Evolutionary conservation across 345 rosid genomes (phyloP).

Genomic region (Brassica cretica): DNA sequence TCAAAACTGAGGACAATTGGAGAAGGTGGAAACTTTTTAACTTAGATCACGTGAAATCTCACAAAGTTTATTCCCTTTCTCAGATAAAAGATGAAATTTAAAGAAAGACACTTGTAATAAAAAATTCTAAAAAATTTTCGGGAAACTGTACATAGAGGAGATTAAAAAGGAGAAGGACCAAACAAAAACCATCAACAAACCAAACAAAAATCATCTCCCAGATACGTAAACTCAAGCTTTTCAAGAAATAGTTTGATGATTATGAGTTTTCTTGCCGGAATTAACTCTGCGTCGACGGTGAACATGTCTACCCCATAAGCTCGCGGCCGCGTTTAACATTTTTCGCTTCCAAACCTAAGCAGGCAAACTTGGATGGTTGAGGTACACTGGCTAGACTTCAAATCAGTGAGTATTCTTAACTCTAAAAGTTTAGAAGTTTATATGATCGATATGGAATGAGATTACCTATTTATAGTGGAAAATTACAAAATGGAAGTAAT

Average conservation of each 20-base stretch:
- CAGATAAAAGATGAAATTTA: too few species aligned
- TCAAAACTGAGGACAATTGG: too few species aligned
- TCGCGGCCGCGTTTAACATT: background rate
- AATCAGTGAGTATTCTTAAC: background rate
- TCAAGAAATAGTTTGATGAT: background rate
- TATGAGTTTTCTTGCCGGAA: background rate
- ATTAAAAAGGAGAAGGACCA: background rate
- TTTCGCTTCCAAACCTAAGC: background rate
- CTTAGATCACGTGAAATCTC: too few species aligned
- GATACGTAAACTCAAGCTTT: background rate
- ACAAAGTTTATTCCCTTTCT: too few species aligned
- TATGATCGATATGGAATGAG: background rate
- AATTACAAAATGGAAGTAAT: background rate
- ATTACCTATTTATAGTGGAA: background rate
- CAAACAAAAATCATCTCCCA: background rate
- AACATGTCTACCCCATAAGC: background rate
- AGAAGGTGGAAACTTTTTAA: too few species aligned
- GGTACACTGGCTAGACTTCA: background rate
- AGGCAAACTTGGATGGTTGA: background rate
- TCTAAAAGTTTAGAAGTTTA: background rate
- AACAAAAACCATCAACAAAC: background rate
- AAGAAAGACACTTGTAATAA: background rate
- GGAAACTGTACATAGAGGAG: background rate
- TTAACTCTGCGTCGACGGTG: background rate
- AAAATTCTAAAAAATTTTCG: too few species aligned